Base-by-base conservation (phyloP, 108 stramenopile species). In the Parietichytrium sp. region DNA sequence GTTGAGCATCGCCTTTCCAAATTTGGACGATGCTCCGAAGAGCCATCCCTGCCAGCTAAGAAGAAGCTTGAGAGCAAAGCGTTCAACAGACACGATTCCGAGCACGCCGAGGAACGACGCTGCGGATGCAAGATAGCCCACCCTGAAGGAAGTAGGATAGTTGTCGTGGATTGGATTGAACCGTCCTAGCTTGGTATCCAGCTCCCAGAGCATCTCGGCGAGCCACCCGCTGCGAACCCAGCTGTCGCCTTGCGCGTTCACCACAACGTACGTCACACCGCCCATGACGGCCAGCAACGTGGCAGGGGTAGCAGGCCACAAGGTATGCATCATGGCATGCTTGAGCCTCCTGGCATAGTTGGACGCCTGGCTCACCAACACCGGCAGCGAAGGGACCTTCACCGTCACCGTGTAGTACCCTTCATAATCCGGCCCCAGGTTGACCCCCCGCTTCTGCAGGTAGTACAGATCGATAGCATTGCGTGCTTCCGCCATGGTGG, bases 161-260 rank as follows among this genome's bases (percentile, higher is more conserved):
- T 29, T 36, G 47, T 29, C 23, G 20, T 81, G n/a, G 3, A 81
- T 20, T 4, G 82, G 82, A 26, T 81, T 81, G 80, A 42, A 33
- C 8, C 25, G 12, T 8, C 31, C 49, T 0, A 55, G 15, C 20
- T 33, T 0, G 53, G 79, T 80, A 23, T 80, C 79, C 0, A 25
- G 20, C 15, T n/a, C 16, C 82, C 82, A 82, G 31, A 82, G 12
- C 27, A 26, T 20, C 26, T 50, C 20, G n/a, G 82, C 82, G 12
- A 82, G 55, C 82, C 82, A 82, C 10, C 82, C 82, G 55, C 20
- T 55, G 26, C 82, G 82, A 42, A 78, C 81, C 82, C 82, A 82
- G 12, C 31, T 36, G 7, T 79, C 82, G 48, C 72, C 45, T 26
- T 38, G 16, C 6, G 82, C 55, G n/a, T 31, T 78, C 15, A 80